Conservation (phyloP, 2,329 filamentous ascomycete species). For the Aspergillus bombycis region DNA sequence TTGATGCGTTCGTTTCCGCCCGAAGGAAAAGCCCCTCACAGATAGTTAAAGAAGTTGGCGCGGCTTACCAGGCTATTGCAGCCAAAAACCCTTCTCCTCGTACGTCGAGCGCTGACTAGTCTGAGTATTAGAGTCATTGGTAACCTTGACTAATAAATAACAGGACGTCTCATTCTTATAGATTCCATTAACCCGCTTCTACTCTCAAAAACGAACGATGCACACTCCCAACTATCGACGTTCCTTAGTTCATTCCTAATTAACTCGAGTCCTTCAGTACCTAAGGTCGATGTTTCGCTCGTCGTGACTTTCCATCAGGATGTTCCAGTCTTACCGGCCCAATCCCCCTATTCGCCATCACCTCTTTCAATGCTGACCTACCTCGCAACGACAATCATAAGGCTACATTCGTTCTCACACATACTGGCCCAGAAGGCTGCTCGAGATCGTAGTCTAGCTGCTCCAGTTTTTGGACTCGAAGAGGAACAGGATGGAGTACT, state of each 20-base stretch:
- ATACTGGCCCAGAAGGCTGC: conserved; percentile 75
- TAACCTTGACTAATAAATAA: neutral
- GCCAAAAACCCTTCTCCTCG: conserved; percentile 28
- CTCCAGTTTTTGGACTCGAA: conserved; percentile 76
- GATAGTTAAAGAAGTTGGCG: conserved; percentile 63
- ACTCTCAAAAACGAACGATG: conserved; percentile 40
- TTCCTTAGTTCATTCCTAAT: conserved; percentile 73
- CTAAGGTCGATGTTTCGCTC: conserved; percentile 62
- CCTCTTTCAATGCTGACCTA: conserved; percentile 76
- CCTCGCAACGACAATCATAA: conserved; percentile 85
- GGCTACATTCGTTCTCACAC: conserved; percentile 72
- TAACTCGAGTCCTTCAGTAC: conserved; percentile 45
- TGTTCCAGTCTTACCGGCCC: conserved; percentile 59
- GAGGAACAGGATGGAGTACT: conserved; percentile 80
- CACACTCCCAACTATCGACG: conserved; percentile 61
- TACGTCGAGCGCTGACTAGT: conserved; percentile 20
- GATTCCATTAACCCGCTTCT: conserved; percentile 75
- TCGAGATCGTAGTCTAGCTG: conserved; percentile 71
- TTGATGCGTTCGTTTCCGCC: conserved; percentile 69
- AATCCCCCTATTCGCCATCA: conserved; percentile 58
- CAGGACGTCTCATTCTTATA: conserved; percentile 75
- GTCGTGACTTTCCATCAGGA: conserved; percentile 83
- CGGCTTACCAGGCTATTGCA: conserved; percentile 33
- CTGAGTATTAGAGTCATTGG: neutral
- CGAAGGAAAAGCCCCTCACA: conserved; percentile 60